Conservation (phyloP, 768 basidiomycete genomes). For the Serpula lacrymans region DNA sequence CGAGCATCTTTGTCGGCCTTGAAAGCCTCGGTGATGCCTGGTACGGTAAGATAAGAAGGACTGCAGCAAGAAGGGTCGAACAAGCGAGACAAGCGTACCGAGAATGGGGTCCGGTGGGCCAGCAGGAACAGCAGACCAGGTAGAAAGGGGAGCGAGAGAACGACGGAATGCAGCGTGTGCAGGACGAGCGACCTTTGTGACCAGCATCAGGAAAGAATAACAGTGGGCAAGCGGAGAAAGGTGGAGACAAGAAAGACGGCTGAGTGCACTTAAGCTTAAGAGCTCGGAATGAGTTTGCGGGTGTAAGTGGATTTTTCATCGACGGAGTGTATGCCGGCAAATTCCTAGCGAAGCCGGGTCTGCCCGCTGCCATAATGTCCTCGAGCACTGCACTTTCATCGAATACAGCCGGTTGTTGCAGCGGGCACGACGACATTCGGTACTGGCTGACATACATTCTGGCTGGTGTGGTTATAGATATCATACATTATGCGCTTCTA, state of each 20-base stretch:
- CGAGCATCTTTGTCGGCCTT: conserved; percentile 89
- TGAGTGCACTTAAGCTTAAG: no score
- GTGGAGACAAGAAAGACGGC: conserved; percentile 19
- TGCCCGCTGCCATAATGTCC: no score
- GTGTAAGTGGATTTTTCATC: no score
- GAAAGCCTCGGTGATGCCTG: conserved; percentile 92
- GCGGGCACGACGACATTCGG: no score
- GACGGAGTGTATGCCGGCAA: no score
- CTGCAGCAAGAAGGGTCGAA: background rate
- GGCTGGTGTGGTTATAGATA: no score
- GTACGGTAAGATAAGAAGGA: conserved; percentile 13
- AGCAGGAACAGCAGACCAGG: conserved; percentile 79
- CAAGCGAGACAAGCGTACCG: conserved; percentile 42
- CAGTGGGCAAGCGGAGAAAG: conserved; percentile 18
- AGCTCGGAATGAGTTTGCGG: no score
- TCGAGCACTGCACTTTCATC: no score
- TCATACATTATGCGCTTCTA: no score
- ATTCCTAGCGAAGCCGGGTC: no score
- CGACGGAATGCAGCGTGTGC: conserved; percentile 36
- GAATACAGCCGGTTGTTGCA: no score
- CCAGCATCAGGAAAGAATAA: conserved; percentile 43
- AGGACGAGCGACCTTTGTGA: conserved; percentile 48
- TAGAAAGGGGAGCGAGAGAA: conserved; percentile 52
- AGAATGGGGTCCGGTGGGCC: conserved; percentile 94
- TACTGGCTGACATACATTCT: no score